phyloP scores from a whole-genome alignment of 2,329 filamentous ascomycete species.

The Fusarium tuaranense region DNA sequence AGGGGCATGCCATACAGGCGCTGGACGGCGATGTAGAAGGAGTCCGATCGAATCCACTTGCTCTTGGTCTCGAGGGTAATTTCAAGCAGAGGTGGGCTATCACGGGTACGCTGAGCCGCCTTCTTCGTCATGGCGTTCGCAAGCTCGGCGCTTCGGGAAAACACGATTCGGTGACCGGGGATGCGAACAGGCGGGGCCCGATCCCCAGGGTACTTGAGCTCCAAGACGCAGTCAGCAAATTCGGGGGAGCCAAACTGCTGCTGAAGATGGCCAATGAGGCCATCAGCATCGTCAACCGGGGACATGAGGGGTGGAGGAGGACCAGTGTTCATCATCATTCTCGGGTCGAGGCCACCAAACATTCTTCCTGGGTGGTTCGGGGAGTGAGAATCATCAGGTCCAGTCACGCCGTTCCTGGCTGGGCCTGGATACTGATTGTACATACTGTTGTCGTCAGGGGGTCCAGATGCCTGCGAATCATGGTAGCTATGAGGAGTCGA shows the following conservation, averaged over 20 bases:
- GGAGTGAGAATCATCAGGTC: slow-evolving; percentile 47
- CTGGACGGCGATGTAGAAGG: slow-evolving; percentile 69
- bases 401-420: slow-evolving; percentile 51
- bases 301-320: slow-evolving; percentile 45
- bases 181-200: slow-evolving; percentile 56
- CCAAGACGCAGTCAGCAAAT: slow-evolving; percentile 59
- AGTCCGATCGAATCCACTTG: slow-evolving; percentile 65
- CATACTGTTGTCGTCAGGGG: slow-evolving; percentile 58
- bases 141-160: slow-evolving; percentile 62
- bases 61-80: slow-evolving; percentile 61
- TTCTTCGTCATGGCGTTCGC: slow-evolving; percentile 43
- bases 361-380: slow-evolving; percentile 47
- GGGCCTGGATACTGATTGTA: slow-evolving; percentile 55
- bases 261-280: slow-evolving; percentile 54
- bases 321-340: slow-evolving; percentile 49
- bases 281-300: slow-evolving; percentile 50
- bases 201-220: slow-evolving; percentile 58
- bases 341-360: slow-evolving; percentile 46
- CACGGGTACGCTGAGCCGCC: slow-evolving; percentile 44
- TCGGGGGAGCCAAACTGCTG: slow-evolving; percentile 49
- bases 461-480: slow-evolving; percentile 68
- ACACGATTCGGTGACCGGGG: slow-evolving; percentile 66
- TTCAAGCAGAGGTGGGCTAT: slow-evolving; percentile 41
- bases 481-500: slow-evolving; percentile 72
- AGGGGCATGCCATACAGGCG: slow-evolving; percentile 68